Evolutionary conservation across 2,329 filamentous ascomycete species (phyloP), one percentile per base, ranked within the genome.

Genomic region (Harringtonia aguacate): DNA sequence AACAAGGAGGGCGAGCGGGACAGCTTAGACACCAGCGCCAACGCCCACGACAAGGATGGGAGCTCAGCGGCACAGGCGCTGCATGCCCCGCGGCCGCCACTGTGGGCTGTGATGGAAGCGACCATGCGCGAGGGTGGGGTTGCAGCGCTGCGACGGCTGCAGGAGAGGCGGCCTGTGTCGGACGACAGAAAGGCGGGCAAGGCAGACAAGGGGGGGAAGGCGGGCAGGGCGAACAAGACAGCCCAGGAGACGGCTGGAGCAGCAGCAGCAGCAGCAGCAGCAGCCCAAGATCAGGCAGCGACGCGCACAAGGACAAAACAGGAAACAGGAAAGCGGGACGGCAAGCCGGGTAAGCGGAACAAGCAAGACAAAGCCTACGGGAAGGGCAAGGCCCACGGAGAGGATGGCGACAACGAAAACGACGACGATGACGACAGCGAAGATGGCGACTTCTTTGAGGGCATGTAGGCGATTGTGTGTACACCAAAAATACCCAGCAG

Each of bases 51-150:
- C n/a, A n/a, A n/a, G n/a, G n/a, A n/a, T n/a, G n/a, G n/a, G n/a
- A n/a, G 63, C 35, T 66, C 60, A 53, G 68, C 66, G 52, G 61
- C 61, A 37, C 55, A 59, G 38, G 63, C 66, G 20, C 56, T 77
- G 15, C 62, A 63, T n/a, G 58, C 63, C 6, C 64, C 70, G 46
- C 61, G 73, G 46, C 69, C 72, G 8, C 69, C 75, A n/a, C 73
- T 88, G 66, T 88, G 84, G 84, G 62, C 63, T 15, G 62, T 70
- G 14, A 72, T 90, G 17, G 81, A 85, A 62, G 67, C 75, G 54
- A 72, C 79, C 13, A 78, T 83, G 67, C 63, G 67, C 43, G 66
- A 77, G 31, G 78, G 78, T 8, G 79, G 77, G 6, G 65, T 57
- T 4, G 52, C 64, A 1, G 69, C 69, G 14, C 56, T 84, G 41